Evolutionary conservation across 1,284 basidiomycete species (phyloP).

Genomic region (Salmacisia buchloeana): DNA sequence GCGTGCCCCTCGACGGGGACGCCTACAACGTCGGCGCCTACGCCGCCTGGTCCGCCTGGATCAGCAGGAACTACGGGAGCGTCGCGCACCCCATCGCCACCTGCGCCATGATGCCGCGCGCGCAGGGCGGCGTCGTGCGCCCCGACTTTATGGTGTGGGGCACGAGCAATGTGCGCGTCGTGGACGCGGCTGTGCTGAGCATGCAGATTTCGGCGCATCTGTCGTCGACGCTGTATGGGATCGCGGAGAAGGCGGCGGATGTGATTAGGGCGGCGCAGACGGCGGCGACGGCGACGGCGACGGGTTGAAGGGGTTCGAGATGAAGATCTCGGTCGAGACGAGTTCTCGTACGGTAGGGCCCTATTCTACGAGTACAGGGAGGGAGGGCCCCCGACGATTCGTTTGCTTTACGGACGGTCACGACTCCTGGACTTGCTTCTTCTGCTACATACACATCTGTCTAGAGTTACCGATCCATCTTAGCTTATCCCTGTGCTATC

Average conservation of each 20-base stretch:
- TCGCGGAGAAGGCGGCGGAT: constrained; percentile 36
- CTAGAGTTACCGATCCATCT: too few relatives aligned
- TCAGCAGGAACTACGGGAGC: constrained; percentile 39
- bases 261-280: constrained; percentile 1
- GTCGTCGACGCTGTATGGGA: constrained; percentile 30
- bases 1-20: constrained; percentile 27
- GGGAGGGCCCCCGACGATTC: too few relatives aligned
- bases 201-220: constrained; percentile 35
- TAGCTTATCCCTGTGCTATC: too few relatives aligned
- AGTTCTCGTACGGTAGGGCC: too few relatives aligned
- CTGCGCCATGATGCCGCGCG: constrained; percentile 60
- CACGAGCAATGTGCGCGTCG: constrained; percentile 33
- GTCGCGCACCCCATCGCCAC: constrained; percentile 63
- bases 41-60: constrained; percentile 50
- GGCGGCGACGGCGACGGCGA: too few relatives aligned
- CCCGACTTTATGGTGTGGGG: constrained; percentile 49
- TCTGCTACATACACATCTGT: too few relatives aligned
- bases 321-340: too few relatives aligned
- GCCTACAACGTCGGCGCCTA: constrained; percentile 35
- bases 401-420: too few relatives aligned
- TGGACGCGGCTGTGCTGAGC: constrained; percentile 37
- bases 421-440: too few relatives aligned
- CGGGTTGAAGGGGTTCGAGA: not conserved
- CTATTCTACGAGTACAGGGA: too few relatives aligned
- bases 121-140: constrained; percentile 58